phyloP scores from a whole-genome alignment of 805 yeast species.

The Wickerhamomyces hampshirensis region DNA sequence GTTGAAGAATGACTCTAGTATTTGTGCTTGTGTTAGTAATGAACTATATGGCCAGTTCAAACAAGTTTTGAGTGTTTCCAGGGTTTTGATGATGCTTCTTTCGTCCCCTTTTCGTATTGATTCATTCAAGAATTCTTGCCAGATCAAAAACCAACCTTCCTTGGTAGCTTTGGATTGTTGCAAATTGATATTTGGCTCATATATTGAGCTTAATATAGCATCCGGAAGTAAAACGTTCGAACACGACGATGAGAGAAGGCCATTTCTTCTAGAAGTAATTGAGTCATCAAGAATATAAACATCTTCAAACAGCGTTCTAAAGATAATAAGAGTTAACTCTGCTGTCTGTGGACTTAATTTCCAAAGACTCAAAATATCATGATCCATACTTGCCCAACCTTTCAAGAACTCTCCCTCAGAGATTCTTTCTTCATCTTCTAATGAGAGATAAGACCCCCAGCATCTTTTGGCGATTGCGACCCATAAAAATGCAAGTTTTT shows the following conservation, averaged over 20 bases:
- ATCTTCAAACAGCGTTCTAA: conserved; percentile 89
- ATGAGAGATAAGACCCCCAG: conserved; percentile 75
- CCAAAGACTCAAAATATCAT: conserved; percentile 73
- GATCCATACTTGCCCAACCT: conserved; percentile 90
- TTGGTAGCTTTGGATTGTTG: conserved; percentile 59
- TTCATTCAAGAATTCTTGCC: conserved; percentile 56
- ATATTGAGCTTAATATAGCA: conserved; percentile 52
- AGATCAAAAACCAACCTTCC: conserved; percentile 84
- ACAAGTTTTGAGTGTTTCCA: conserved; percentile 84
- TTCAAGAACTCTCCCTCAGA: conserved; percentile 47
- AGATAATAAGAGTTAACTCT: conserved; percentile 71
- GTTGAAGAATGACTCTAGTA: conserved; percentile 57
- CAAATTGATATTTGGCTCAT: conserved; percentile 62
- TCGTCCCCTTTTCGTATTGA: conserved; percentile 35
- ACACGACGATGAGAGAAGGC: conserved; percentile 75
- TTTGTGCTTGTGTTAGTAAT: conserved; percentile 61
- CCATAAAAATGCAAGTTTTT: conserved; percentile 88
- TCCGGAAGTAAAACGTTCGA: conserved; percentile 79
- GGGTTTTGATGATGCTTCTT: conserved; percentile 54
- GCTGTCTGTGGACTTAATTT: conserved; percentile 54
- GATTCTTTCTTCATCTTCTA: conserved; percentile 26
- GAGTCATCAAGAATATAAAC: conserved; percentile 89
- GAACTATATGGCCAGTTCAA: conserved; percentile 87
- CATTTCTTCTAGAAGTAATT: conserved; percentile 73
- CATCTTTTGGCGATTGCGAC: conserved; percentile 83